phyloP scores from a whole-genome alignment of 2,329 filamentous ascomycete genomes.

The Colletotrichum chlorophyti region DNA sequence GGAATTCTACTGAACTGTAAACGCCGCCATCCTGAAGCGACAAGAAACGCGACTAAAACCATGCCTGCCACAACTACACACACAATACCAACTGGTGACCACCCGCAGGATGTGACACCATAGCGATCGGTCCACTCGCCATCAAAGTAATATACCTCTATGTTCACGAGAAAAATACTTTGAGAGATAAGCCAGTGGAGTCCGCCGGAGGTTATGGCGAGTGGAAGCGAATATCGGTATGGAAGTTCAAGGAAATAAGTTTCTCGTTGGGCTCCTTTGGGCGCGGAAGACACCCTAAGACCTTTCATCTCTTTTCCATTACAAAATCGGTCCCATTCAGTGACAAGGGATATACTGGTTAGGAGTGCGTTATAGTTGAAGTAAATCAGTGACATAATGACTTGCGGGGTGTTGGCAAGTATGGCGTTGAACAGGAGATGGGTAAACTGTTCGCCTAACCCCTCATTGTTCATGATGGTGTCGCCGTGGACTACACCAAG shows the following conservation, averaged over 20 bases:
- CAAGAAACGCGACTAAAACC: not conserved
- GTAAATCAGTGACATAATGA: not conserved
- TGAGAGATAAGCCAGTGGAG: conserved; percentile 32
- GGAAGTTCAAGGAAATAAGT: conserved; percentile 33
- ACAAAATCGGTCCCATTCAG: not conserved
- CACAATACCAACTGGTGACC: not conserved
- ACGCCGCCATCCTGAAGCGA: not conserved
- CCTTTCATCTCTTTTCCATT: not conserved
- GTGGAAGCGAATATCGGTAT: conserved; percentile 31
- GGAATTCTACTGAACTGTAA: not conserved
- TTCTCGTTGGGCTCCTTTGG: conserved; percentile 25
- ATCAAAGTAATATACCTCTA: not conserved
- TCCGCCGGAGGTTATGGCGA: conserved; percentile 21
- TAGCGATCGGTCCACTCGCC: not conserved
- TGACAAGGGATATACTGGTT: not conserved
- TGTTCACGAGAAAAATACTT: conserved; percentile 1
- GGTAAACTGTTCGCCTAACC: not conserved
- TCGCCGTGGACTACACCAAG: not conserved
- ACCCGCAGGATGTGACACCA: not conserved
- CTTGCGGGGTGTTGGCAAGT: not conserved
- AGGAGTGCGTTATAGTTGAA: conserved; percentile 1
- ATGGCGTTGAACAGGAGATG: not conserved
- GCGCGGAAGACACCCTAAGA: conserved; percentile 29
- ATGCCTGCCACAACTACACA: not conserved
- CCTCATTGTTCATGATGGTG: not conserved